Percentiles rank a stretch among this genome's conserved stretches.
These are phyloP conservation scores for Lizonia empirigonia DNA, from an alignment of 2,329 filamentous ascomycete genomes.

Conservation along the genomic window DNA sequence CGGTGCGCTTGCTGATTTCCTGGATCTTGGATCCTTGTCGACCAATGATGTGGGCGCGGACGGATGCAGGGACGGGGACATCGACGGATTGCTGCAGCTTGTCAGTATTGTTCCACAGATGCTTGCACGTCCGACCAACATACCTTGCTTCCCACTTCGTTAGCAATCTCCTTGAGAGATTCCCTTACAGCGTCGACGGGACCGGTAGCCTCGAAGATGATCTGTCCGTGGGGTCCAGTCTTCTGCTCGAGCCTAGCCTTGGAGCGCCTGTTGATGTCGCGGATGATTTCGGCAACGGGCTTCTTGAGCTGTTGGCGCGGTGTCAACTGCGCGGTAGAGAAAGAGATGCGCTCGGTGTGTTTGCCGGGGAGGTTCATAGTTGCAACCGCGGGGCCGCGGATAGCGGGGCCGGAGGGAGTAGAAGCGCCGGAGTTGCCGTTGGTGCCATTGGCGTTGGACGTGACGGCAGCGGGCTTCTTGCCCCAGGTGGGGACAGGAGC, in stretches of 20 bases:
- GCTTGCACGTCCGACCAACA: too few species aligned
- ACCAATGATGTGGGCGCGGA: slow-evolving; percentile 89
- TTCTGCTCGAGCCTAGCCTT: slow-evolving; percentile 83
- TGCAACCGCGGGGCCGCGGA: slow-evolving; percentile 54
- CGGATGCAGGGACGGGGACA: slow-evolving; percentile 80
- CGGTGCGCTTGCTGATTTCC: slow-evolving; percentile 84
- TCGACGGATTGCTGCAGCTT: slow-evolving; percentile 65
- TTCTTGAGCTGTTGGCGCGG: slow-evolving; percentile 80
- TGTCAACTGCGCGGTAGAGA: slow-evolving; percentile 77
- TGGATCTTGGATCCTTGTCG: slow-evolving; percentile 90
- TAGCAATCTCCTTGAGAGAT: slow-evolving; percentile 86
- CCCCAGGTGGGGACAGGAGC: slow-evolving; percentile 78
- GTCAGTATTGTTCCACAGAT: slow-evolving; percentile 13
- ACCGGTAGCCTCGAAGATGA: slow-evolving; percentile 85
- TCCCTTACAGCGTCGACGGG: slow-evolving; percentile 83
- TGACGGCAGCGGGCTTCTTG: slow-evolving; percentile 62
- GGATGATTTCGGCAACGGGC: slow-evolving; percentile 81
- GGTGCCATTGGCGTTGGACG: slow-evolving; percentile 56
- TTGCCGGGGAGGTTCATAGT: slow-evolving; percentile 80
- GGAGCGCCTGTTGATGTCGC: slow-evolving; percentile 90
- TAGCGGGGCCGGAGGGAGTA: slow-evolving; percentile 61
- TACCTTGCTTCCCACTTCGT: slow-evolving; percentile 86
- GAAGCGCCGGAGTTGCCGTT: slow-evolving; percentile 62
- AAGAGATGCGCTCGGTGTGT: slow-evolving; percentile 74
- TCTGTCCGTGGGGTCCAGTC: slow-evolving; percentile 70